A percentile compares a stretch with the other conserved stretches of the same genome.
These are phyloP conservation scores for Wickerhamomyces strasburgensis DNA, from an alignment of 805 yeast species.

Conservation along the genomic window DNA sequence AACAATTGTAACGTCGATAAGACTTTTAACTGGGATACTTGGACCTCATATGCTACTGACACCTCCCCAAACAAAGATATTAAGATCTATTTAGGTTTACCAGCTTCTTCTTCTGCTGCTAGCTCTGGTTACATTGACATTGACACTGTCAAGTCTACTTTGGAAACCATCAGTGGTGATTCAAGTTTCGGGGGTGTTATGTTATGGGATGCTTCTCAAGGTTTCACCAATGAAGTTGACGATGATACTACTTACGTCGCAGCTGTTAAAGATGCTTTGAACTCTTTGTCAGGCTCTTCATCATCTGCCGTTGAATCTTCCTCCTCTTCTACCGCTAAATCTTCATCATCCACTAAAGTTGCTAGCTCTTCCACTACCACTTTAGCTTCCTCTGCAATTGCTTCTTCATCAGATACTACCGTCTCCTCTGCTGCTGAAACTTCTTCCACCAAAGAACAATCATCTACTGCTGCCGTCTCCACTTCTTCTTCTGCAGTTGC, in stretches of 20 bases:
- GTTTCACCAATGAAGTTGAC: conserved; percentile 37
- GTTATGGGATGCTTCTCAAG: conserved; percentile 90
- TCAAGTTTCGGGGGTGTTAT: conserved; percentile 81
- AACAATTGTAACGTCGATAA: conserved; percentile 60
- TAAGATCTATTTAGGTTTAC: conserved; percentile 70
- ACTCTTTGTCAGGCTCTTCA: conserved; percentile 18
- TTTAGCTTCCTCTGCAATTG: conserved; percentile 3
- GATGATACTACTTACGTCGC: conserved; percentile 40
- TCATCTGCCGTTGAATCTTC: conserved; percentile 12
- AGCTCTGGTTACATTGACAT: conserved; percentile 55
- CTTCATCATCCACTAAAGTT: conserved; percentile 15
- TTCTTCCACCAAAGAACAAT: not conserved
- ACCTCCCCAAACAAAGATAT: conserved; percentile 64
- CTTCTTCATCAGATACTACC: conserved; percentile 5
- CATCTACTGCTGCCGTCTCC: not conserved
- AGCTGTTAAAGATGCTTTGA: conserved; percentile 39
- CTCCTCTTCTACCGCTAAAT: conserved; percentile 2
- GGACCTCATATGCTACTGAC: conserved; percentile 59
- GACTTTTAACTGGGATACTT: conserved; percentile 64
- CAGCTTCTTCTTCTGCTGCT: conserved; percentile 57
- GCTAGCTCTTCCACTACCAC: conserved; percentile 6
- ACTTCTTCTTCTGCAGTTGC: conserved; percentile 2
- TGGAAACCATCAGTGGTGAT: conserved; percentile 69
- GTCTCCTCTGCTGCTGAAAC: conserved; percentile 8
- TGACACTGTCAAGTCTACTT: conserved; percentile 34